Evolutionary conservation across 169 alveolate genomes (phyloP).

Genomic region (Eimeria tenella): DNA sequence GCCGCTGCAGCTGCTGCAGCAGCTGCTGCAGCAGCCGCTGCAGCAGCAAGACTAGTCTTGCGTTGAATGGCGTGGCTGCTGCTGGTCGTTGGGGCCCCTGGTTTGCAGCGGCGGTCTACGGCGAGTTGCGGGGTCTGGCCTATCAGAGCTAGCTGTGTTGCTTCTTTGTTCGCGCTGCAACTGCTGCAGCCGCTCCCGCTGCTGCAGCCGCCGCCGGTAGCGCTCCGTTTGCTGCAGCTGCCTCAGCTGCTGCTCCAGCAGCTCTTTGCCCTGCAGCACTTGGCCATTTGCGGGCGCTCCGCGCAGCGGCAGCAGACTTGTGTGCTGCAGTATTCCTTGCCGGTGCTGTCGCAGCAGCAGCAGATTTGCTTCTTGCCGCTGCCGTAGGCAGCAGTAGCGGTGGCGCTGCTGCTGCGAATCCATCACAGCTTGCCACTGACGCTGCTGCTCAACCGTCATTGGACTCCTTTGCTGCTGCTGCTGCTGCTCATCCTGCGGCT

Average conservation of each 20-base stretch:
- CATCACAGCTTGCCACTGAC: neutral
- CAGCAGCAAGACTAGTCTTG: neutral
- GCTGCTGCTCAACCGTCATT: neutral
- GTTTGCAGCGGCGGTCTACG: neutral
- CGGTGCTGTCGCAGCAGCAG: neutral
- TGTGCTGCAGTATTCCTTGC: neutral
- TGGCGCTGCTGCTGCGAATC: neutral
- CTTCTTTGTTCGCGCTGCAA: neutral
- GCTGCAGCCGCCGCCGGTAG: neutral
- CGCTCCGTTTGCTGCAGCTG: neutral
- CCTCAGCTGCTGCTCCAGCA: neutral
- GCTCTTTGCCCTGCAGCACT: neutral
- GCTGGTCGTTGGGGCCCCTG: slow-evolving; percentile 42
- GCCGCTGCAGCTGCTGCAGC: slow-evolving; percentile 1
- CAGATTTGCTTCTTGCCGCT: neutral
- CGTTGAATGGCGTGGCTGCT: neutral
- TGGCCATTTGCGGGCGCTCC: neutral
- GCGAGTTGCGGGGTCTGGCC: neutral
- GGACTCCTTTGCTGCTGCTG: neutral
- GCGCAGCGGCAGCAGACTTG: neutral
- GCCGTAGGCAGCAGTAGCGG: neutral
- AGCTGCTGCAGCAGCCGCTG: slow-evolving; percentile 46
- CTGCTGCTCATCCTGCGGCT: neutral
- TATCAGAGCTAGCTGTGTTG: neutral
- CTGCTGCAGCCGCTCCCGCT: neutral